phyloP scores from a whole-genome alignment of 345 rosid species.

The Arabidopsis arenosa region DNA sequence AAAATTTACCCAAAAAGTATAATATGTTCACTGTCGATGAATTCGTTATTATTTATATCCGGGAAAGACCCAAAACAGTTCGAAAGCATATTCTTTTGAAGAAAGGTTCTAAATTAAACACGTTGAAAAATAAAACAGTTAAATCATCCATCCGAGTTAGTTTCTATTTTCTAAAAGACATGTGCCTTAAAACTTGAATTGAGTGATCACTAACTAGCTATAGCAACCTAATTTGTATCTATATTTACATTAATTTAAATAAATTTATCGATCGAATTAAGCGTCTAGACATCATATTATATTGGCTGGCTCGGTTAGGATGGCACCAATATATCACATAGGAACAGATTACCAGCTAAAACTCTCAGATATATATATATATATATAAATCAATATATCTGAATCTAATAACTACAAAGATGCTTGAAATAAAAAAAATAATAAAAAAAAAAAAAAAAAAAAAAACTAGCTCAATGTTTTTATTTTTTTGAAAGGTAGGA shows the following conservation, averaged over 20 bases:
- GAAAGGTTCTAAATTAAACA: background rate
- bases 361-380: background rate
- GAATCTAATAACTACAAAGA: background rate
- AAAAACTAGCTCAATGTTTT: too few relatives aligned
- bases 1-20: background rate
- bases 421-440: too few relatives aligned
- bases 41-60: background rate
- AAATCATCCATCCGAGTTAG: background rate
- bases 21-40: background rate
- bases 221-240: constrained; percentile 16
- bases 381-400: background rate
- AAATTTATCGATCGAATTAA: background rate
- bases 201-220: constrained; percentile 1
- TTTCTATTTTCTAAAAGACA: constrained; percentile 7
- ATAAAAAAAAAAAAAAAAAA: too few relatives aligned
- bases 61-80: background rate
- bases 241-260: background rate
- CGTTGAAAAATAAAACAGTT: background rate
- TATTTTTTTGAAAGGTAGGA: background rate
- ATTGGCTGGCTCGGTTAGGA: constrained; percentile 13
- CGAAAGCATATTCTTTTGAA: background rate
- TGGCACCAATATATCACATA: constrained; percentile 4
- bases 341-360: constrained; percentile 1
- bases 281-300: background rate
- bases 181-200: background rate